Evolutionary conservation across 2,329 filamentous ascomycete species (phyloP).

Genomic region (Exserohilum turcica): DNA sequence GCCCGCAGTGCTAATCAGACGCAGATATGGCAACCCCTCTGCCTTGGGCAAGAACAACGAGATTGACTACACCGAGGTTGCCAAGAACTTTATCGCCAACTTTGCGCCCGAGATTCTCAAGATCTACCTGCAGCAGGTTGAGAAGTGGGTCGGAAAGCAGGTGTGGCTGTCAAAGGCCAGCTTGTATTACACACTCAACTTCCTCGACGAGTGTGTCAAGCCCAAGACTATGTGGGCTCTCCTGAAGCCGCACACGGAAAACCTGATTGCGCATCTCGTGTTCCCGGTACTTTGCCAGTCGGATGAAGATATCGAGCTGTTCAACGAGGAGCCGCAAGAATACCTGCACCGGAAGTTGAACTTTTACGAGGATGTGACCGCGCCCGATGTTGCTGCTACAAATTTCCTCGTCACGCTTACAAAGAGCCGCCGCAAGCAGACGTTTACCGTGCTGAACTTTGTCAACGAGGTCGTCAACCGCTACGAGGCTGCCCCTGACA

Average conservation of each 20-base stretch:
- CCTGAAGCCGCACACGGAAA: conserved; percentile 90
- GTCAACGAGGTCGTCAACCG: conserved; percentile 94
- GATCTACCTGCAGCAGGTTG: conserved; percentile 90
- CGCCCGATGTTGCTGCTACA: conserved; percentile 92
- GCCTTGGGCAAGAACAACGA: conserved; percentile 74
- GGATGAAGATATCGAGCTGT: conserved; percentile 90
- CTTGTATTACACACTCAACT: conserved; percentile 90
- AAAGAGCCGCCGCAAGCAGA: conserved; percentile 93
- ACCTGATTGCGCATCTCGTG: conserved; percentile 89
- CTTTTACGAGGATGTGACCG: conserved; percentile 95
- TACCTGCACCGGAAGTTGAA: conserved; percentile 97
- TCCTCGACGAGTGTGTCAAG: conserved; percentile 95
- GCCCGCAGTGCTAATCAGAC: conserved; percentile 36
- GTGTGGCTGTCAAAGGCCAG: conserved; percentile 94
- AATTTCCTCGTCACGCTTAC: conserved; percentile 96
- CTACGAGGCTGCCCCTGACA: conserved; percentile 82
- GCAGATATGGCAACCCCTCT: conserved; percentile 87
- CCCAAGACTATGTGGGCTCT: conserved; percentile 97
- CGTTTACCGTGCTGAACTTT: conserved; percentile 91
- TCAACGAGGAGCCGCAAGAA: conserved; percentile 91
- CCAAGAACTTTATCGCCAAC: conserved; percentile 86
- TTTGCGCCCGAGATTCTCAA: conserved; percentile 97
- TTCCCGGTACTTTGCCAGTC: conserved; percentile 95
- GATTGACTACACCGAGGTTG: conserved; percentile 78
- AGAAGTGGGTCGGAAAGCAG: conserved; percentile 95